Base-by-base conservation (phyloP, 2,329 filamentous ascomycete genomes). In the Pestalotiopsis fici region DNA sequence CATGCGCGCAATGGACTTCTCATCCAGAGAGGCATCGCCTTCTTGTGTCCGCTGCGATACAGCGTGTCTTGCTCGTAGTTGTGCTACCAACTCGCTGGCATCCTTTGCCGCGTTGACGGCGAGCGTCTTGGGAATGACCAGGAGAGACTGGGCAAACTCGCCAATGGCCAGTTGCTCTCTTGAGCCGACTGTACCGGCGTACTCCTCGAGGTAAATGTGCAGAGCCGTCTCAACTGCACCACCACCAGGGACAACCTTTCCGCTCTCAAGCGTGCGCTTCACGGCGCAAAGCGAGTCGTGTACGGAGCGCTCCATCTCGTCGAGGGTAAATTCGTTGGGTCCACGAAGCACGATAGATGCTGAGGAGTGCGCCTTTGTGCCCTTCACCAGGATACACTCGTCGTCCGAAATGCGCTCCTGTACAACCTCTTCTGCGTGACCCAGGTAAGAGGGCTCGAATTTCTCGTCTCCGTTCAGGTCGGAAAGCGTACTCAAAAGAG, bases 331-430 rank as follows among this genome's bases (percentile, higher is more conserved):
- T 81, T 99, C 96, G 82, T 99, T 98, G 74, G 96, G 88, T 59
- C 96, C 96, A 68, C 96, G 93, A 65, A 99, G 92, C 74, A 99
- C 97, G 81, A 98, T 94, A 21, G 96, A 99, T 35, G 96, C 95
- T 6, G 95, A 97, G 3, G 92, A 96, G 82, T 96, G 94, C 31
- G 92, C 88, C 85, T 98, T 98, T 76, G 96, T 97, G 66, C 95
- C 95, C 86, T 96, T 97, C 79, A 99, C 88, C 71, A 99, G 84
- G 72, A 99, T 99, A 81, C 95, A 98, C 85, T 99, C 96, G 74
- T 99, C 96, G 76, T 99, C 96, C 2, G 96, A 98, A 79, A 99
- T 98, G 76, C 95, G 92, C 86, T 98, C 96, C 82, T 99, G 96
- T n/a, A 92, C 88, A 70, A 99, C 95, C 82, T 98, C 96, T 75